phyloP scores from a whole-genome alignment of 1,284 basidiomycete species.

The Rhodotorula sp. region DNA sequence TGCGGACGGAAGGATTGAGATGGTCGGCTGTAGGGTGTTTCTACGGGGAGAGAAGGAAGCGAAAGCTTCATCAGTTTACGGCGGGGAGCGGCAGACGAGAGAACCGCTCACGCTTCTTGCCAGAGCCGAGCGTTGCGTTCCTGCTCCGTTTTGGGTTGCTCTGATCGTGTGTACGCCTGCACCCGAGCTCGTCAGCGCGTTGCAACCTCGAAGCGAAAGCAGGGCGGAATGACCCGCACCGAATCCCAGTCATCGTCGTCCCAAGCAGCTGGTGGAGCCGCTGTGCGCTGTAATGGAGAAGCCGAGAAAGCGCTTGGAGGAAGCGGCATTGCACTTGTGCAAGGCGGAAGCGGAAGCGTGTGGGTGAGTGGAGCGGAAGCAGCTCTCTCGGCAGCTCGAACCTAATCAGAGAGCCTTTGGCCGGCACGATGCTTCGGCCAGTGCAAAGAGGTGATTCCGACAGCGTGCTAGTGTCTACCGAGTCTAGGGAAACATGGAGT shows the following conservation, averaged over 20 bases:
- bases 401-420: too few species aligned
- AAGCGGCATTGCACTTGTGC: not conserved
- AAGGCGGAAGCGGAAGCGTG: not conserved
- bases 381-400: not conserved
- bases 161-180: slow-evolving; percentile 14
- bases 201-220: not conserved
- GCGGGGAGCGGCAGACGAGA: too few species aligned
- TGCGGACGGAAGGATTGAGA: slow-evolving; percentile 16
- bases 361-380: not conserved
- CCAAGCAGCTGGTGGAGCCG: not conserved
- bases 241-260: slow-evolving; percentile 10
- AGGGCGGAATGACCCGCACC: not conserved
- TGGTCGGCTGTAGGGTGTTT: slow-evolving; percentile 11
- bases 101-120: slow-evolving; percentile 21
- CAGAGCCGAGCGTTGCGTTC: slow-evolving; percentile 22
- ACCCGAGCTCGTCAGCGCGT: not conserved
- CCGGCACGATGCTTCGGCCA: too few species aligned
- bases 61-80: not conserved
- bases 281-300: not conserved
- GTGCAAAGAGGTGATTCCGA: too few species aligned
- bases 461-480: too few species aligned
- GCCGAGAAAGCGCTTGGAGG: not conserved
- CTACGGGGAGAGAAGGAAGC: not conserved
- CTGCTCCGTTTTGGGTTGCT: not conserved
- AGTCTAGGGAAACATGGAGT: too few species aligned